phyloP scores from a whole-genome alignment of 148 eudicot species.

The Fagopyrum homotropicum region DNA sequence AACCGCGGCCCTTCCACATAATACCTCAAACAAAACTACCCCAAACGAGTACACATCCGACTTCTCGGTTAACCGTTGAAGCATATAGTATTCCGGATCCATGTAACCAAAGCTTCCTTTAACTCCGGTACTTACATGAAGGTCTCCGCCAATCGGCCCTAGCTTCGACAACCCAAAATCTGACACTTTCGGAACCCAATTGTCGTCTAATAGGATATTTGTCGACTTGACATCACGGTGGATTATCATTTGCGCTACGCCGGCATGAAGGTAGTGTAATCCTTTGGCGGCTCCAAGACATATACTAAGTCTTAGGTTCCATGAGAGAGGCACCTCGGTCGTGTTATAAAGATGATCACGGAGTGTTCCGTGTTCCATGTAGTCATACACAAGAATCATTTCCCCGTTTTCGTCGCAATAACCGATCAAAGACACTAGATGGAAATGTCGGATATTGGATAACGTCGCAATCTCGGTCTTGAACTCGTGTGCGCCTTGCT shows the following conservation, averaged over 20 bases:
- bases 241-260: slow-evolving; percentile 49
- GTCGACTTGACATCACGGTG: slow-evolving; percentile 88
- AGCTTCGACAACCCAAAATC: slow-evolving; percentile 83
- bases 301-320: slow-evolving; percentile 60
- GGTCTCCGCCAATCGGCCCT: slow-evolving; percentile 57
- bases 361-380: slow-evolving; percentile 89
- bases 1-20: slow-evolving; percentile 75
- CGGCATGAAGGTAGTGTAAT: slow-evolving; percentile 63
- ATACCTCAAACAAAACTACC: slow-evolving; percentile 76
- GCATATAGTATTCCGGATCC: slow-evolving; percentile 85
- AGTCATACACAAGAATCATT: slow-evolving; percentile 63
- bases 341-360: slow-evolving; percentile 85
- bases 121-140: slow-evolving; percentile 87
- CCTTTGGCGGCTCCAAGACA: slow-evolving; percentile 87
- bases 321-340: slow-evolving; percentile 52
- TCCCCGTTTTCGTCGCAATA: slow-evolving; percentile 67
- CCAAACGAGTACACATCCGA: slow-evolving; percentile 95
- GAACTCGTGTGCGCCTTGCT: slow-evolving; percentile 71
- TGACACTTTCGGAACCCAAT: slow-evolving; percentile 76
- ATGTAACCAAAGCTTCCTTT: slow-evolving; percentile 90
- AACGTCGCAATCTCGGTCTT: slow-evolving; percentile 85
- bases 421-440: slow-evolving; percentile 85
- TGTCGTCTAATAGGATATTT: slow-evolving; percentile 76
- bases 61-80: slow-evolving; percentile 68
- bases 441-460: slow-evolving; percentile 74